These are phyloP conservation scores for Aspergillus campestris DNA, from an alignment of 495 filamentous ascomycete genomes.

Conservation along the genomic window DNA sequence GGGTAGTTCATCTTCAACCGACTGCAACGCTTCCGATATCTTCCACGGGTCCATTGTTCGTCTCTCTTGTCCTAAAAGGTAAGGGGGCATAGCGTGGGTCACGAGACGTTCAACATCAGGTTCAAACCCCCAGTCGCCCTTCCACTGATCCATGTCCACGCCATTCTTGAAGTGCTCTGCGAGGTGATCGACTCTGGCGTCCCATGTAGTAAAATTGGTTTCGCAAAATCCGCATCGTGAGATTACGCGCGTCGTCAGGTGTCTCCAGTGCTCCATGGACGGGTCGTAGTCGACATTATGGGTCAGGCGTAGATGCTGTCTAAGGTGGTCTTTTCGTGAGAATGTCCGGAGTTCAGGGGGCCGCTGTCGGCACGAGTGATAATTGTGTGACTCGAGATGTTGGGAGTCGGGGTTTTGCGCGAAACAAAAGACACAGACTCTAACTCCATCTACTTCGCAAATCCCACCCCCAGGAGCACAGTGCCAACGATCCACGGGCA, in stretches of 20 bases:
- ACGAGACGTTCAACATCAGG: slow-evolving; percentile 48
- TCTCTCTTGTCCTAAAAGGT: slow-evolving; percentile 18
- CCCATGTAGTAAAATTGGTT: slow-evolving; percentile 48
- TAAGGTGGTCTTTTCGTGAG: slow-evolving; percentile 70
- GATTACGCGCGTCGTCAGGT: slow-evolving; percentile 43
- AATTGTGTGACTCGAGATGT: slow-evolving; percentile 47
- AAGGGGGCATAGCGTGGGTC: slow-evolving; percentile 55
- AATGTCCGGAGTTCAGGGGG: slow-evolving; percentile 56
- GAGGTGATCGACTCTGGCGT: slow-evolving; percentile 50
- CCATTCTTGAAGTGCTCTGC: slow-evolving; percentile 57
- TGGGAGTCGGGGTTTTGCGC: neutral
- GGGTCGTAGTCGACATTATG: slow-evolving; percentile 52
- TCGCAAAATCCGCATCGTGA: slow-evolving; percentile 61
- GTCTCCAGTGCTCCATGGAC: slow-evolving; percentile 64
- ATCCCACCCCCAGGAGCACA: slow-evolving; percentile 52
- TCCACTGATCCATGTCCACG: slow-evolving; percentile 57
- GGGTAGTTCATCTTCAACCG: neutral
- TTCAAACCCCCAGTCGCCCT: slow-evolving; percentile 62
- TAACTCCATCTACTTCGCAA: slow-evolving; percentile 37
- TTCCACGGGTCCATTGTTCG: slow-evolving; percentile 18
- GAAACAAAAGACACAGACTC: slow-evolving; percentile 25
- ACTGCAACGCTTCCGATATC: neutral
- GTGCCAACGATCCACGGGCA: slow-evolving; percentile 65
- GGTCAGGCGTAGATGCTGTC: slow-evolving; percentile 65
- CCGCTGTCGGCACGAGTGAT: slow-evolving; percentile 53